Conservation (phyloP, 2,329 filamentous ascomycete genomes). For the Colletotrichum plurivorum region DNA sequence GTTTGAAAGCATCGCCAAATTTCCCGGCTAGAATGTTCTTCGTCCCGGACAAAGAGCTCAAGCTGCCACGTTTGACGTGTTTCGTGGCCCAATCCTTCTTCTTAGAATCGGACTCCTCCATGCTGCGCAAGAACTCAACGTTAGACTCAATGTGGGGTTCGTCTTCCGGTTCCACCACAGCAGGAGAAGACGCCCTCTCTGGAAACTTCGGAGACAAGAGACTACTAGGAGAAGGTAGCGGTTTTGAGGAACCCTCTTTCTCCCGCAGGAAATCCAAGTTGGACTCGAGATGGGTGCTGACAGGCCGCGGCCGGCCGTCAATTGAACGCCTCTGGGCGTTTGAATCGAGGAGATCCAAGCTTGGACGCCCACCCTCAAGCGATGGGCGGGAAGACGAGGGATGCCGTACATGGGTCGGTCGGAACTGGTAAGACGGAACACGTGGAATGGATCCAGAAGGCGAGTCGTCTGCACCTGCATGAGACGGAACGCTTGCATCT, state of each 20-base stretch:
- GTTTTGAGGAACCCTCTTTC: conserved; percentile 71
- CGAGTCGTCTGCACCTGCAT: conserved; percentile 42
- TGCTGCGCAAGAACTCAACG: conserved; percentile 84
- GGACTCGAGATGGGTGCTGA: conserved; percentile 86
- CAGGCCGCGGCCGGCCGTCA: conserved; percentile 76
- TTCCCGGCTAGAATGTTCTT: conserved; percentile 89
- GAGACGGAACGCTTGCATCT: conserved; percentile 36
- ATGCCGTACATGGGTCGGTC: conserved; percentile 51
- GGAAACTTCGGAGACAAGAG: conserved; percentile 51
- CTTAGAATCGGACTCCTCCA: conserved; percentile 76
- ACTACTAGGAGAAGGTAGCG: conserved; percentile 52
- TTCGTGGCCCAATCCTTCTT: conserved; percentile 68
- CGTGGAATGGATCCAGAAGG: conserved; percentile 36
- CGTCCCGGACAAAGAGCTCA: conserved; percentile 79
- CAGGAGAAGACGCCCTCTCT: conserved; percentile 59
- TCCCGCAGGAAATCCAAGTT: conserved; percentile 88
- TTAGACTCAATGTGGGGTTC: conserved; percentile 81
- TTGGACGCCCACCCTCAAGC: conserved; percentile 78
- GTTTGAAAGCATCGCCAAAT: conserved; percentile 94
- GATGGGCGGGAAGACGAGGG: conserved; percentile 74
- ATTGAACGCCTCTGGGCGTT: conserved; percentile 64
- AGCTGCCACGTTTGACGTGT: conserved; percentile 79
- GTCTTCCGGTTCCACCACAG: conserved; percentile 60
- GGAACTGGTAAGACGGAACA: conserved; percentile 45
- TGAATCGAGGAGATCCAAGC: conserved; percentile 72